Evolutionary conservation across 495 filamentous ascomycete genomes (phyloP).

Genomic region (Xylaria scruposa): DNA sequence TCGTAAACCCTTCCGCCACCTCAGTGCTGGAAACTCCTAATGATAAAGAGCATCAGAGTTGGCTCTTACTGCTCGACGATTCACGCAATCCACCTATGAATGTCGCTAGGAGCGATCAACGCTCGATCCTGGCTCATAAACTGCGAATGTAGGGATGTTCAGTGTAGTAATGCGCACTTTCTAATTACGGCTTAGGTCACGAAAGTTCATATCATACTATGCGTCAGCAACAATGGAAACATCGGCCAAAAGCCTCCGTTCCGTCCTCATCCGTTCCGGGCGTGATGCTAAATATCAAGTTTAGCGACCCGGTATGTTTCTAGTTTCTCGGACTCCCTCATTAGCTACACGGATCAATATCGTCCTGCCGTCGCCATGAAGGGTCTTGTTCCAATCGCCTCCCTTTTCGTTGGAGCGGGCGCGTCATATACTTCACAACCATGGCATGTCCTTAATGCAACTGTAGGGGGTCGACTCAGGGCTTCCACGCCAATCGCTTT

Average conservation of each 20-base stretch:
- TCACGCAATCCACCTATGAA: not conserved
- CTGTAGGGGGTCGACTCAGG: slow-evolving; percentile 35
- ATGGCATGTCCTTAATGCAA: slow-evolving; percentile 34
- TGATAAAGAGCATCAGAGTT: not conserved
- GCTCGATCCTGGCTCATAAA: not conserved
- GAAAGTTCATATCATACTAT: not conserved
- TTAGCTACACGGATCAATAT: not conserved
- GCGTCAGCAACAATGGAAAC: slow-evolving; percentile 8
- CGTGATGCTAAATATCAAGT: not conserved
- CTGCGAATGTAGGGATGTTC: slow-evolving; percentile 6
- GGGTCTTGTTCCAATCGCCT: not conserved
- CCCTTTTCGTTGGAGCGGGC: slow-evolving; percentile 9
- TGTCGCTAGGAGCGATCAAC: not conserved
- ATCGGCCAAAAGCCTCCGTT: not conserved
- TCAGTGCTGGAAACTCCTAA: not conserved
- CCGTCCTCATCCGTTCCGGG: not conserved
- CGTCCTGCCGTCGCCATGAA: slow-evolving; percentile 13
- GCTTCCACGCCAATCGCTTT: slow-evolving; percentile 33
- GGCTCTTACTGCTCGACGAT: not conserved
- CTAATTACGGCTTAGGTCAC: slow-evolving; percentile 16
- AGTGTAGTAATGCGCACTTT: slow-evolving; percentile 18
- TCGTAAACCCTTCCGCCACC: not conserved
- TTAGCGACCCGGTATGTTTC: not conserved
- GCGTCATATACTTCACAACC: slow-evolving; percentile 2
- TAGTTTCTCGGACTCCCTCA: not conserved